phyloP scores from a whole-genome alignment of 1,139 yeast genomes.

The Candida freyschussii region DNA sequence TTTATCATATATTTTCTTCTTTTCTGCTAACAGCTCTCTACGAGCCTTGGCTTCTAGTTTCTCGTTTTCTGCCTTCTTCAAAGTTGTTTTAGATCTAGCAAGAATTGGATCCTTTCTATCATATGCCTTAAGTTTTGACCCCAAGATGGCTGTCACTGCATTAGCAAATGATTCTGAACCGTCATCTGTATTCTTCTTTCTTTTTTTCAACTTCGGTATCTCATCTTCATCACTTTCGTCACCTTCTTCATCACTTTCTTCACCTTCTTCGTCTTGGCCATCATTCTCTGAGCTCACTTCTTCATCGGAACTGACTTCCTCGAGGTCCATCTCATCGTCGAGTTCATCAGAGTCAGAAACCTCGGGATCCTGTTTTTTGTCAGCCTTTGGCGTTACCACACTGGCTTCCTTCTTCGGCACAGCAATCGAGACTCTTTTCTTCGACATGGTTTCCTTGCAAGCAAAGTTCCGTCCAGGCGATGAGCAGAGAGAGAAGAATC shows the following conservation, averaged over 20 bases:
- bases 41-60: slow-evolving; percentile 83
- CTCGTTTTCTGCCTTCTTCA: slow-evolving; percentile 74
- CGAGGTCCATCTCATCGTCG: slow-evolving; percentile 12
- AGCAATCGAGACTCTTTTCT: slow-evolving; percentile 8
- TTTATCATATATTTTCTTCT: slow-evolving; percentile 60
- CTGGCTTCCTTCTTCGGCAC: slow-evolving; percentile 4
- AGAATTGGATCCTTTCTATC: slow-evolving; percentile 86
- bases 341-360: slow-evolving; percentile 6
- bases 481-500: no score
- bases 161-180: slow-evolving; percentile 72
- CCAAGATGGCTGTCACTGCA: slow-evolving; percentile 81
- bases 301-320: slow-evolving; percentile 19
- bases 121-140: slow-evolving; percentile 82
- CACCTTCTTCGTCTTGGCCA: slow-evolving; percentile 27
- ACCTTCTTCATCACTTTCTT: slow-evolving; percentile 25
- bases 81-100: slow-evolving; percentile 64
- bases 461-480: no score
- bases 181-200: slow-evolving; percentile 56
- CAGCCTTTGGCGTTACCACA: no score
- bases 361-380: not conserved
- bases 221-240: slow-evolving; percentile 29
- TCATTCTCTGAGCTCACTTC: slow-evolving; percentile 17
- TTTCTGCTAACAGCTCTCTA: slow-evolving; percentile 64
- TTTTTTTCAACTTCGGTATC: slow-evolving; percentile 45
- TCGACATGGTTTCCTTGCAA: slow-evolving; percentile 6